Conservation (phyloP, 2,329 filamentous ascomycete species). For the Zymoseptoria ardabiliae region DNA sequence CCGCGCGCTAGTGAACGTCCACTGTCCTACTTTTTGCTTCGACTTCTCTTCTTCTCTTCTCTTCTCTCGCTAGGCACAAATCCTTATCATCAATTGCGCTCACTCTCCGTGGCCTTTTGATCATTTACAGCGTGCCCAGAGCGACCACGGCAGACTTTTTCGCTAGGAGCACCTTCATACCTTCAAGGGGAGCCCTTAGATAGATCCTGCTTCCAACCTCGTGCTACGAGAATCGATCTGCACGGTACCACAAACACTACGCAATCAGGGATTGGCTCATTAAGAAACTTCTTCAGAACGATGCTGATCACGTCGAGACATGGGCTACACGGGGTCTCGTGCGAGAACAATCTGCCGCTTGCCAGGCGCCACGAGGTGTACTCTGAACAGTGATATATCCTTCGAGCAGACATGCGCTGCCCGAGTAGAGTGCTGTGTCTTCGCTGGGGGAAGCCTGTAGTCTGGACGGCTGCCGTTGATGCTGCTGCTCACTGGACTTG, state of each 20-base stretch:
- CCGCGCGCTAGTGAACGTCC: constrained; percentile 5
- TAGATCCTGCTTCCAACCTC: constrained; percentile 80
- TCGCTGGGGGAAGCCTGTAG: not conserved
- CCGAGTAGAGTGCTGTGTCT: not conserved
- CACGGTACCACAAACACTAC: not conserved
- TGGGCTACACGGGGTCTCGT: not conserved
- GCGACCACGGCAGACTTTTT: constrained; percentile 74
- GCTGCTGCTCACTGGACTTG: not conserved
- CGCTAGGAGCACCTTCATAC: constrained; percentile 89
- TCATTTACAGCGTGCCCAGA: constrained; percentile 89
- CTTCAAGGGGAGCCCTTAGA: constrained; percentile 82
- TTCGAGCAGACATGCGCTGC: too few species aligned
- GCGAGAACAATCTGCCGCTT: too few species aligned
- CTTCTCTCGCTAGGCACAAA: constrained; percentile 53
- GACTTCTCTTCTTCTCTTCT: constrained; percentile 21
- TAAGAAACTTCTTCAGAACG: not conserved
- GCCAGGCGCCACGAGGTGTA: too few species aligned
- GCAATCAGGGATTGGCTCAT: not conserved
- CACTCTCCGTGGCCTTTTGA: constrained; percentile 66
- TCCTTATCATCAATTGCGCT: constrained; percentile 91
- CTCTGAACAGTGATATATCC: too few species aligned
- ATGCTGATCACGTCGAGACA: not conserved
- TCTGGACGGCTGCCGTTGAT: not conserved
- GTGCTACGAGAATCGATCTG: not conserved
- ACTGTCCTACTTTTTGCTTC: not conserved